Percentiles rank a stretch among this genome's conserved stretches.
These are phyloP conservation scores for Forsythia viridissima DNA, from an alignment of 257 asterid species.

Conservation along the genomic window DNA sequence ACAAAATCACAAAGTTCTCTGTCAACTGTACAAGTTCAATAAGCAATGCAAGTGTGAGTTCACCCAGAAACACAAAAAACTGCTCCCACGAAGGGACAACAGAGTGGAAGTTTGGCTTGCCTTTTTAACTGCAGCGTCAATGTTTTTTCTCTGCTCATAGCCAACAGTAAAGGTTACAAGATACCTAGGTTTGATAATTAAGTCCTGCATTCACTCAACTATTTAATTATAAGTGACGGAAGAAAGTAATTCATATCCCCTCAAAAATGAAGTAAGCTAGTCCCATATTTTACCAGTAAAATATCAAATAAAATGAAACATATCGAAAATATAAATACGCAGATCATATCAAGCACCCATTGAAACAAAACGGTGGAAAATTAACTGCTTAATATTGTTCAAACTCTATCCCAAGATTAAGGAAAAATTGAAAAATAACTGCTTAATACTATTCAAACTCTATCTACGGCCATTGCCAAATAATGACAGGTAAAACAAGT, in stretches of 20 bases:
- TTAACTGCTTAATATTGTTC: not conserved
- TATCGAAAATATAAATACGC: not conserved
- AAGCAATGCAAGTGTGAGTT: conserved; percentile 14
- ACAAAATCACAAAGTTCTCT: conserved; percentile 73
- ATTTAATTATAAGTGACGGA: conserved; percentile 14
- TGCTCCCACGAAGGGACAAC: not conserved
- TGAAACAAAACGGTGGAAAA: not conserved
- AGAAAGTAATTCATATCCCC: not conserved
- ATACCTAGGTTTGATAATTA: conserved; percentile 75
- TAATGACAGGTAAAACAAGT: conserved; percentile 12
- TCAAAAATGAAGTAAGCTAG: not conserved
- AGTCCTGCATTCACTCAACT: conserved; percentile 51
- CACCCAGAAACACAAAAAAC: conserved; percentile 11
- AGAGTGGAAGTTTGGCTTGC: conserved; percentile 27
- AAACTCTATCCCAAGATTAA: not conserved
- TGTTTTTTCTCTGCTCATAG: conserved; percentile 67
- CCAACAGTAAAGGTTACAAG: conserved; percentile 92
- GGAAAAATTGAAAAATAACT: not conserved
- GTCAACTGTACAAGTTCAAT: conserved; percentile 64
- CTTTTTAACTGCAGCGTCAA: conserved; percentile 87
- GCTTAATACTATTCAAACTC: not conserved
- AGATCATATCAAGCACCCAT: not conserved
- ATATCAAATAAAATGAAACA: not conserved
- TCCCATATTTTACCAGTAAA: not conserved
- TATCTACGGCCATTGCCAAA: not conserved